A percentile compares a stretch with the other conserved stretches of the same genome.
phyloP scores from a whole-genome alignment of 495 filamentous ascomycete genomes.

The Talaromyces trachyspermus region DNA sequence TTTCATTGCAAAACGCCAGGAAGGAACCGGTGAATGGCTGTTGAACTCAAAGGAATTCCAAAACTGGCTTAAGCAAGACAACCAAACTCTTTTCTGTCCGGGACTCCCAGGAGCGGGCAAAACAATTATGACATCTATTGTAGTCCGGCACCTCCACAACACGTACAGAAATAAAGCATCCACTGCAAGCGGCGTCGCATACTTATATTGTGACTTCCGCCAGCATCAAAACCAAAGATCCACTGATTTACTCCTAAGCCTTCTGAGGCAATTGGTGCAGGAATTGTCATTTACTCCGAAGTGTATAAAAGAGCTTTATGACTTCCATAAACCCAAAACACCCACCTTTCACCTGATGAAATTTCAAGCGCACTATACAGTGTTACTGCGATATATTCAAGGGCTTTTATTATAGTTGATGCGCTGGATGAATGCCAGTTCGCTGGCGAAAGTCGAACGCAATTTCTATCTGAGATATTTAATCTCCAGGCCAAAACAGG shows the following conservation, averaged over 20 bases:
- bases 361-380: slow-evolving; percentile 19
- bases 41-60: slow-evolving; percentile 27
- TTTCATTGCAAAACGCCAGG: slow-evolving; percentile 14
- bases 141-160: slow-evolving; percentile 22
- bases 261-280: slow-evolving; percentile 26
- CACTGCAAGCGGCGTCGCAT: slow-evolving; percentile 29
- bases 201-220: slow-evolving; percentile 20
- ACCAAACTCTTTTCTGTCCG: slow-evolving; percentile 33
- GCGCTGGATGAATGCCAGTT: slow-evolving; percentile 41
- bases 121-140: slow-evolving; percentile 29
- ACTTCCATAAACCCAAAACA: slow-evolving; percentile 10
- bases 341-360: slow-evolving; percentile 22
- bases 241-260: slow-evolving; percentile 10
- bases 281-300: not conserved
- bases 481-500: slow-evolving; percentile 15
- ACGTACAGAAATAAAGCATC: slow-evolving; percentile 9
- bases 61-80: slow-evolving; percentile 20
- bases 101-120: slow-evolving; percentile 38
- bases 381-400: slow-evolving; percentile 15
- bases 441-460: not conserved
- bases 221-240: slow-evolving; percentile 13
- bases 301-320: slow-evolving; percentile 9
- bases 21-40: slow-evolving; percentile 39
- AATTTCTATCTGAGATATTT: slow-evolving; percentile 12
- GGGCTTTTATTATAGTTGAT: slow-evolving; percentile 21